Evolutionary conservation across 441 rosid genomes (phyloP).

Genomic region (Adansonia madagascariensis): DNA sequence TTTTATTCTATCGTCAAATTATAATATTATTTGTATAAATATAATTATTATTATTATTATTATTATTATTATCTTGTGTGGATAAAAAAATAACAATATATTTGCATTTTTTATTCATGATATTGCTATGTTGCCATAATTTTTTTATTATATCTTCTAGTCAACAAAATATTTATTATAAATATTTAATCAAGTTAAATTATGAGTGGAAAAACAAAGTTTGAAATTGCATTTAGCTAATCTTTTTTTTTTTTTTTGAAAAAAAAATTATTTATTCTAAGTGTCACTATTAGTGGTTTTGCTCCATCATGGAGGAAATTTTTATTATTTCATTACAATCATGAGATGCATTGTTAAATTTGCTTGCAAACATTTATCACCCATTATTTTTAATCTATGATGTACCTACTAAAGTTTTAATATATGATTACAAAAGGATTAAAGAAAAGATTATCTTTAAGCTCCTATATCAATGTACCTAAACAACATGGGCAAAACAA

Average conservation of each 20-base stretch:
- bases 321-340: not conserved
- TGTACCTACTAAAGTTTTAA: conserved; percentile 16
- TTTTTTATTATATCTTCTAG: not conserved
- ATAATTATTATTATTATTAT: too few relatives aligned
- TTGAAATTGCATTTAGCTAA: not conserved
- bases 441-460: not conserved
- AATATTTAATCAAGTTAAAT: not conserved
- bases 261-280: not conserved
- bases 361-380: conserved; percentile 4
- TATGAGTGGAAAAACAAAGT: not conserved
- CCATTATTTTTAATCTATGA: conserved; percentile 15
- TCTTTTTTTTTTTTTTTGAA: not conserved
- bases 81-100: not conserved
- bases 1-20: too few relatives aligned
- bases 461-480: not conserved
- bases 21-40: too few relatives aligned
- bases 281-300: not conserved
- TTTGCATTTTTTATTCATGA: not conserved
- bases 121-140: not conserved
- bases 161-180: not conserved
- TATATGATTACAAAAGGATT: not conserved
- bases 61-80: not conserved
- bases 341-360: too few relatives aligned
- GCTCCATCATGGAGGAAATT: not conserved
- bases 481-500: conserved; percentile 34